phyloP scores from a whole-genome alignment of 1,284 basidiomycete species.

The Pulveroboletus sp. region DNA sequence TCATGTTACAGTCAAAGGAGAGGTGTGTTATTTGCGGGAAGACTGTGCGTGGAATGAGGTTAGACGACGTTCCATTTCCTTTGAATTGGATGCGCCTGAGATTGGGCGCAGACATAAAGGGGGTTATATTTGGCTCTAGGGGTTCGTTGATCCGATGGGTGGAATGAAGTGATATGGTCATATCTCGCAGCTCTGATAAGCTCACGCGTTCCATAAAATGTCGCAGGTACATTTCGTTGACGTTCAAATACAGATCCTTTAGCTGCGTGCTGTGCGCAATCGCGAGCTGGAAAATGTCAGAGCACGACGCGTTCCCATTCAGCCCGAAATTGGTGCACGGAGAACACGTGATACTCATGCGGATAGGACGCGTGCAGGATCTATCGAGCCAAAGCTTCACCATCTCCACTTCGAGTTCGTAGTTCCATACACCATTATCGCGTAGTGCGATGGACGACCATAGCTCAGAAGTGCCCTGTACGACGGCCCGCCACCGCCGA shows the following conservation, averaged over 20 bases:
- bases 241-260: conserved; percentile 22
- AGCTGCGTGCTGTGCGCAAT: conserved; percentile 26
- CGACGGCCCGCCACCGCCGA: conserved; percentile 33
- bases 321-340: conserved; percentile 25
- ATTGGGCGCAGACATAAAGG: conserved; percentile 15
- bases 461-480: conserved; percentile 30
- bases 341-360: conserved; percentile 26
- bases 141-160: conserved; percentile 10
- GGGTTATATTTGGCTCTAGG: background rate
- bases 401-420: conserved; percentile 31
- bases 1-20: conserved; percentile 22
- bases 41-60: conserved; percentile 22
- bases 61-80: conserved; percentile 14
- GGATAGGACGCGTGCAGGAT: conserved; percentile 25
- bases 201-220: conserved; percentile 19
- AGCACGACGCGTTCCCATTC: conserved; percentile 2
- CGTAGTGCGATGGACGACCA: conserved; percentile 33
- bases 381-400: conserved; percentile 24
- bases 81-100: conserved; percentile 21
- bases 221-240: conserved; percentile 20
- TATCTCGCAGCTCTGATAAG: conserved; percentile 18
- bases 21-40: conserved; percentile 29
- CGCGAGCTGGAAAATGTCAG: conserved; percentile 27
- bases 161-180: conserved; percentile 21
- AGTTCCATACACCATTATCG: conserved; percentile 33